Evolutionary conservation across 129 eudicot species (phyloP), one percentile per base, ranked within the genome.

Genomic region (Flaveria bidentis): DNA sequence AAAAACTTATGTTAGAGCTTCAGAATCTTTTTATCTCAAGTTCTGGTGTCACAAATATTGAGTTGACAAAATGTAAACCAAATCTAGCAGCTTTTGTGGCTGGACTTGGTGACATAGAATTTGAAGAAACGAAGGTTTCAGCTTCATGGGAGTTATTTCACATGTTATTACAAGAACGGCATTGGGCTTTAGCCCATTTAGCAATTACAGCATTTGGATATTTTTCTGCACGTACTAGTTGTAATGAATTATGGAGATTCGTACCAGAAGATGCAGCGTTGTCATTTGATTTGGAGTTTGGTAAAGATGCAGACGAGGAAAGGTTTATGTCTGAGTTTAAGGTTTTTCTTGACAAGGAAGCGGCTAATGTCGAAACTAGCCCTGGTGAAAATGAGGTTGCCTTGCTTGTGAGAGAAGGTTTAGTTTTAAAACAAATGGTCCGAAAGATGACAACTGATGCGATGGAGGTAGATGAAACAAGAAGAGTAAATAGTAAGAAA

Each of bases 301-400:
- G 97, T 51, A 81, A 78, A 50, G 87, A 86, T 52, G 85, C 89
- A 55, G 82, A 81, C 30, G 90, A 75, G 72, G 99, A 89, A 28
- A 85, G 92, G 67, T 94, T 94, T 80, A 91, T 94, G 99, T 79
- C 86, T 2, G 97, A 94, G 88, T 74, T 94, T 76, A 91, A 91
- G 75, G 86, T 80, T 11, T 89, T 89, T 51, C 82, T 91, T 28
- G 98, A 94, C 80, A 94, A 94, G 87, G 97, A 91, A 76, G 61
- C 47, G 20, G 92, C 94, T 51, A 80, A 70, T 67, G 74, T 69
- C 16, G 26, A 69, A 70, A 73, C 83, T 50, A 80, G 83, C 67
- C 81, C 91, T 8, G 63, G 67, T 64, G 74, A 72, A 45, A 87
- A 84, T 45, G 87, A 86, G 76, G 25, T 83, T 16, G 76, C 50